Conservation (phyloP, 495 filamentous ascomycete species). For the Letharia lupina region DNA sequence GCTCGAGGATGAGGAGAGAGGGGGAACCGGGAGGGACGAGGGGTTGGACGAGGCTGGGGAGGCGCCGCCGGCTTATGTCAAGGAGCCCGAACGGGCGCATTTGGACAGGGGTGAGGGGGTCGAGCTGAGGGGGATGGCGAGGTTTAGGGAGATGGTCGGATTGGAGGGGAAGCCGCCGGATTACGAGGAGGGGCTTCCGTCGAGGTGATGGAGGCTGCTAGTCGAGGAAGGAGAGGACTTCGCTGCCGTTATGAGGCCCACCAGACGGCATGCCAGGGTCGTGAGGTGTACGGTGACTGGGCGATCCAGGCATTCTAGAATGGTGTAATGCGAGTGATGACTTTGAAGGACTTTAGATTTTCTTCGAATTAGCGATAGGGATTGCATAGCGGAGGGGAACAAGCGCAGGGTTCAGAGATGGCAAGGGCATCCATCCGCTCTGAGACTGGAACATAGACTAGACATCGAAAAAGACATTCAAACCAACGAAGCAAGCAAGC, state of each 20-base stretch:
- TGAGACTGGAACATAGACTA: too few species aligned
- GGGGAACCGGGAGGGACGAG: slow-evolving; percentile 25
- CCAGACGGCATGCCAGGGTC: too few species aligned
- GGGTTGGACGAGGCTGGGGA: slow-evolving; percentile 51
- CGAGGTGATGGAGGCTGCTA: slow-evolving; percentile 4
- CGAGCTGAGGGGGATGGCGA: slow-evolving; percentile 13
- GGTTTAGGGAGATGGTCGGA: slow-evolving; percentile 9
- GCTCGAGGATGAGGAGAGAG: slow-evolving; percentile 11
- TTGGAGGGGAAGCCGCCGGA: slow-evolving; percentile 24
- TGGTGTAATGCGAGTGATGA: too few species aligned
- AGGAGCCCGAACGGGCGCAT: slow-evolving; percentile 23
- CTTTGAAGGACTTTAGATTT: neutral
- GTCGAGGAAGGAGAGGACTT: neutral
- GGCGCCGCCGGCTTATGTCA: slow-evolving; percentile 48
- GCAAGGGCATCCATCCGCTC: too few species aligned
- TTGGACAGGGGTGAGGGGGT: slow-evolving; percentile 7
- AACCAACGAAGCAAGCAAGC: too few species aligned
- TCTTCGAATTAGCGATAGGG: neutral
- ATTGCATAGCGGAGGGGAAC: neutral
- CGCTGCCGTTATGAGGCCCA: neutral
- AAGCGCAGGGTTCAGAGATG: too few species aligned
- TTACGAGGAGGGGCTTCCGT: slow-evolving; percentile 17
- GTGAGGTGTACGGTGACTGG: too few species aligned
- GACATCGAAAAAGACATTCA: too few species aligned
- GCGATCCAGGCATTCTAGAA: too few species aligned